Conservation (phyloP, 2,329 filamentous ascomycete genomes). For the Plectosphaerella cucumerina region DNA sequence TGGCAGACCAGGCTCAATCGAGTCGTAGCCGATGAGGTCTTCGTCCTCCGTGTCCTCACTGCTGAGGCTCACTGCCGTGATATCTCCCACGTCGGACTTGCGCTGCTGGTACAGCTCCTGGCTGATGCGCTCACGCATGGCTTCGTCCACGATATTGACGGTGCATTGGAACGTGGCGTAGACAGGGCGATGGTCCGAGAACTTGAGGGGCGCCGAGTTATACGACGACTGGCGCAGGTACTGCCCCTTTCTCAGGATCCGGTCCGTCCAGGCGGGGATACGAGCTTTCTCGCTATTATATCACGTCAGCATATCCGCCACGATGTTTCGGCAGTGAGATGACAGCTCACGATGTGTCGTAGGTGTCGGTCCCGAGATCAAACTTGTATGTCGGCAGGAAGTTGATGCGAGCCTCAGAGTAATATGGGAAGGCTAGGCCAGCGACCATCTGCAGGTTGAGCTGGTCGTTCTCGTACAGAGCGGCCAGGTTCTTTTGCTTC, state of each 20-base stretch:
- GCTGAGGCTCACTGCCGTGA: constrained; percentile 44
- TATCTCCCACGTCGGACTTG: constrained; percentile 59
- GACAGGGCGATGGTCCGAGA: constrained; percentile 96
- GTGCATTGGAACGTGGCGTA: constrained; percentile 84
- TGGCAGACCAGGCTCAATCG: constrained; percentile 73
- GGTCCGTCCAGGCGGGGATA: constrained; percentile 96
- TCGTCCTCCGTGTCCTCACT: constrained; percentile 67
- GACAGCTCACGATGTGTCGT: constrained; percentile 73
- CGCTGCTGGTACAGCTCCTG: constrained; percentile 70
- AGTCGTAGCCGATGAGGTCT: constrained; percentile 75
- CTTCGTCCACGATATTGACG: constrained; percentile 77
- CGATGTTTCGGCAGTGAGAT: background rate
- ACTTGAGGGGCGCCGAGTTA: constrained; percentile 73
- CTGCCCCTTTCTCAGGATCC: constrained; percentile 79
- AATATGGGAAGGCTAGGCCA: constrained; percentile 83
- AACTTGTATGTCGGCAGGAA: constrained; percentile 97
- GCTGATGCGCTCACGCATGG: constrained; percentile 66
- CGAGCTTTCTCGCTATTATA: constrained; percentile 74
- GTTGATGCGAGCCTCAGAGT: constrained; percentile 81
- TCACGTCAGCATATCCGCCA: constrained; percentile 21
- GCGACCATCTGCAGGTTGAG: constrained; percentile 96
- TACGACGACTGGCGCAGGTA: constrained; percentile 83
- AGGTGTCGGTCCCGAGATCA: constrained; percentile 80
- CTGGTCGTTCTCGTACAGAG: constrained; percentile 89
- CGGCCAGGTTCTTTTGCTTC: constrained; percentile 67